Percentiles rank a stretch among this genome's conserved stretches.
Evolutionary conservation across 352 stramenopile species (phyloP).

Genomic region (Halophytophthora batemanensis): DNA sequence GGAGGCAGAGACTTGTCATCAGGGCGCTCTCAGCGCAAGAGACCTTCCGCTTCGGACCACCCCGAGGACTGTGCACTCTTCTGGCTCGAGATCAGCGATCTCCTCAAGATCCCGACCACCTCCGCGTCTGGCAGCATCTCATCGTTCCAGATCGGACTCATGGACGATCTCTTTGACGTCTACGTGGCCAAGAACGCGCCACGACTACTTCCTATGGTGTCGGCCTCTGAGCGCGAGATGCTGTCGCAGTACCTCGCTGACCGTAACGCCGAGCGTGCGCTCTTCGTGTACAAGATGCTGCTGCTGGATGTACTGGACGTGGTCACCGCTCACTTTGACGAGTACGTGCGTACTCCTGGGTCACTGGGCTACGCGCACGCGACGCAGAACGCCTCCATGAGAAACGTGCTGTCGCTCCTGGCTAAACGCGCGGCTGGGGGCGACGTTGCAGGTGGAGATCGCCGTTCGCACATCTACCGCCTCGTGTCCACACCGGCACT

Average conservation of each 20-base stretch:
- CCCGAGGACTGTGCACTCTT: slow-evolving; percentile 64
- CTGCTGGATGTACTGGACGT: slow-evolving; percentile 58
- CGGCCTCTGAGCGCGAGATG: slow-evolving; percentile 37
- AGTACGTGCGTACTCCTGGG: slow-evolving; percentile 40
- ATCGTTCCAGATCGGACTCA: slow-evolving; percentile 54
- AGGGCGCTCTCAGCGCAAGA: slow-evolving; percentile 1
- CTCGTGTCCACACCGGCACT: slow-evolving; percentile 47
- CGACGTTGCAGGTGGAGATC: slow-evolving; percentile 26
- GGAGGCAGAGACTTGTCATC: not conserved
- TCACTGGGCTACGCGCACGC: slow-evolving; percentile 37
- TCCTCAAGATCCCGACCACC: slow-evolving; percentile 55
- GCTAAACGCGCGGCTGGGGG: slow-evolving; percentile 35
- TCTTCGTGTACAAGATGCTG: slow-evolving; percentile 62
- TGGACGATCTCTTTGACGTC: slow-evolving; percentile 58
- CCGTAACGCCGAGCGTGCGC: slow-evolving; percentile 34
- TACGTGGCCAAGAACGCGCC: slow-evolving; percentile 41
- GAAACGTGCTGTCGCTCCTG: slow-evolving; percentile 52
- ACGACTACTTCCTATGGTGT: slow-evolving; percentile 53
- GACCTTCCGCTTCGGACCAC: slow-evolving; percentile 35
- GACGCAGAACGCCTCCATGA: slow-evolving; percentile 39
- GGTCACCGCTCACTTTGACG: slow-evolving; percentile 52
- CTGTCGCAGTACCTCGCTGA: slow-evolving; percentile 44
- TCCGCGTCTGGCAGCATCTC: slow-evolving; percentile 21
- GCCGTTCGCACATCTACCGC: slow-evolving; percentile 43
- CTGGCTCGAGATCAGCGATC: slow-evolving; percentile 63